phyloP scores from a whole-genome alignment of 2,329 filamentous ascomycete genomes.

The Aphanoascus verrucosus region DNA sequence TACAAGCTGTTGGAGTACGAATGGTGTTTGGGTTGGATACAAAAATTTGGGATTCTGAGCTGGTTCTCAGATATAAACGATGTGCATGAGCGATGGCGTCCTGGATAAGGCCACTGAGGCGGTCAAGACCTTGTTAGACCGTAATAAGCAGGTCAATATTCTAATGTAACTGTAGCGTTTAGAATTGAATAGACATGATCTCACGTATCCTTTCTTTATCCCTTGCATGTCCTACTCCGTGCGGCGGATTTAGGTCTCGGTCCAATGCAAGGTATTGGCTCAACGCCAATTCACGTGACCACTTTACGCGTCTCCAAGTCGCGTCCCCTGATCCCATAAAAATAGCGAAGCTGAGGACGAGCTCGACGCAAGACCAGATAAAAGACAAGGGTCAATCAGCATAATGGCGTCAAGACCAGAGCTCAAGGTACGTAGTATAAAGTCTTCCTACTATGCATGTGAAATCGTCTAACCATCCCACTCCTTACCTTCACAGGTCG shows the following conservation, averaged over 20 bases:
- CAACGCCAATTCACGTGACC: conserved; percentile 15
- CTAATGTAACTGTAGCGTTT: background rate
- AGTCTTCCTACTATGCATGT: background rate
- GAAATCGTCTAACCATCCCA: conserved; percentile 7
- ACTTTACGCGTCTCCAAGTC: conserved; percentile 6
- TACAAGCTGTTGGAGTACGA: background rate
- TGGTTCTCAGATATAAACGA: background rate
- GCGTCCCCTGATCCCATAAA: background rate
- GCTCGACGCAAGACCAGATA: background rate
- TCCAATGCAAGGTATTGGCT: background rate
- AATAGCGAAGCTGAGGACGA: background rate
- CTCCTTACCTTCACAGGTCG: conserved; percentile 50
- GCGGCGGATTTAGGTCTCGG: too few species aligned
- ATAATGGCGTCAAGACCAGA: conserved; percentile 14
- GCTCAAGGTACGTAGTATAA: conserved; percentile 10
- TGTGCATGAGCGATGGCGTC: background rate
- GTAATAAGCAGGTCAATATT: background rate
- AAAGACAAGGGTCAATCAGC: background rate
- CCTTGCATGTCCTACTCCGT: too few species aligned
- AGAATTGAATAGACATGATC: too few species aligned
- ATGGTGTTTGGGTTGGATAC: background rate
- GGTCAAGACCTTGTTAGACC: background rate
- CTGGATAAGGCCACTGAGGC: background rate
- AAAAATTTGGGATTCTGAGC: too few species aligned
- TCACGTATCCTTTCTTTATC: too few species aligned